phyloP scores from a whole-genome alignment of 192 early-diverging fungal genomes.

The Rhizophagus sp. region DNA sequence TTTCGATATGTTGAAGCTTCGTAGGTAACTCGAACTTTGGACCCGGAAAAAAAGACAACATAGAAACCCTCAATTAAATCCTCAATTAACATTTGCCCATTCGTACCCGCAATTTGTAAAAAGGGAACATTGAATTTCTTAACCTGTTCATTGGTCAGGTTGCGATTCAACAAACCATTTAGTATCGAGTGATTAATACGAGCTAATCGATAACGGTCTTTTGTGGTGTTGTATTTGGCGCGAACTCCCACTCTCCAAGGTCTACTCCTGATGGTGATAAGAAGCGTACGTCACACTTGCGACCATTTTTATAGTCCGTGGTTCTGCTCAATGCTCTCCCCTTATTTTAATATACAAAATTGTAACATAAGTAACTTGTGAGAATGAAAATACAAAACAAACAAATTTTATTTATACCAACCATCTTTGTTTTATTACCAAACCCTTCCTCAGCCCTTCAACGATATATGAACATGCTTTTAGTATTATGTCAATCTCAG shows the following conservation, averaged over 20 bases:
- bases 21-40: conserved; percentile 25
- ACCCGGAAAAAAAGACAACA: conserved; percentile 20
- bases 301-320: no score
- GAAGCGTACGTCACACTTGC: conserved; percentile 20
- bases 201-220: conserved; percentile 32
- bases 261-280: conserved; percentile 27
- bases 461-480: no score
- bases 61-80: conserved; percentile 31
- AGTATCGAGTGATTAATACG: conserved; percentile 32
- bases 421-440: no score
- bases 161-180: conserved; percentile 23
- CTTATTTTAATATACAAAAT: no score
- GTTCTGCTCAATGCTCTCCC: no score
- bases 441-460: no score
- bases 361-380: no score
- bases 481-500: no score
- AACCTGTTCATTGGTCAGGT: conserved; percentile 13
- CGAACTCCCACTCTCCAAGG: conserved; percentile 31
- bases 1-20: conserved; percentile 25
- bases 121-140: conserved; percentile 12
- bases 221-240: conserved; percentile 22
- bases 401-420: no score
- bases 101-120: conserved; percentile 29
- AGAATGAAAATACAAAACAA: no score
- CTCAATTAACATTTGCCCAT: conserved; percentile 26